A percentile compares a stretch with the other conserved stretches of the same genome.
These are phyloP conservation scores for Trichoderma gracile DNA, from an alignment of 2,329 filamentous ascomycete genomes.

Conservation along the genomic window DNA sequence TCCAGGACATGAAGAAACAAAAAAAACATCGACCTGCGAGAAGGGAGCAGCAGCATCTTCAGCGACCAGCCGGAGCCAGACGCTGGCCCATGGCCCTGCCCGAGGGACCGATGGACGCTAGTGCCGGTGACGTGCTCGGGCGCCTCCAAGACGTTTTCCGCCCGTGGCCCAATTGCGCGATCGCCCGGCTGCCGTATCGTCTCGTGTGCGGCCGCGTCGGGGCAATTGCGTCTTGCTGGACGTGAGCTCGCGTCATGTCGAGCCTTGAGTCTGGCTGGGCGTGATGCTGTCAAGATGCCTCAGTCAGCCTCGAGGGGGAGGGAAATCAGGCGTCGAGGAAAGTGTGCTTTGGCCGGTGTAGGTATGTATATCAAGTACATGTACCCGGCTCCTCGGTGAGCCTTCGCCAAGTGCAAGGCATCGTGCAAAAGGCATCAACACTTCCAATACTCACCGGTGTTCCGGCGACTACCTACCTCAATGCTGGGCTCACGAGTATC, in stretches of 20 bases:
- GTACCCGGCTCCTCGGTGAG: background rate
- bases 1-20: background rate
- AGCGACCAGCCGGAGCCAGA: constrained; percentile 21
- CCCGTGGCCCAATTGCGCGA: constrained; percentile 24
- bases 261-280: background rate
- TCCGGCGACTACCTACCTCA: background rate
- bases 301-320: too few relatives aligned
- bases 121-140: constrained; percentile 28
- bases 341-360: background rate
- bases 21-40: background rate
- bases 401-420: background rate
- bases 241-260: constrained; percentile 4
- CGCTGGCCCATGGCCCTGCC: constrained; percentile 12
- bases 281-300: background rate
- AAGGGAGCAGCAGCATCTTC: background rate
- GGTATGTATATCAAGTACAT: background rate
- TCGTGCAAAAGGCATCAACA: too few relatives aligned
- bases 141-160: constrained; percentile 25
- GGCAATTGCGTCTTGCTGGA: constrained; percentile 11
- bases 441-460: background rate
- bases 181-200: constrained; percentile 22
- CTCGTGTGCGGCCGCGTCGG: background rate
- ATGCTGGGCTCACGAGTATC: background rate
- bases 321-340: background rate
- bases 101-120: constrained; percentile 26